These are phyloP conservation scores for Trebouxiophyceae sp. DNA, from an alignment of 163 green algal genomes.

Conservation along the genomic window DNA sequence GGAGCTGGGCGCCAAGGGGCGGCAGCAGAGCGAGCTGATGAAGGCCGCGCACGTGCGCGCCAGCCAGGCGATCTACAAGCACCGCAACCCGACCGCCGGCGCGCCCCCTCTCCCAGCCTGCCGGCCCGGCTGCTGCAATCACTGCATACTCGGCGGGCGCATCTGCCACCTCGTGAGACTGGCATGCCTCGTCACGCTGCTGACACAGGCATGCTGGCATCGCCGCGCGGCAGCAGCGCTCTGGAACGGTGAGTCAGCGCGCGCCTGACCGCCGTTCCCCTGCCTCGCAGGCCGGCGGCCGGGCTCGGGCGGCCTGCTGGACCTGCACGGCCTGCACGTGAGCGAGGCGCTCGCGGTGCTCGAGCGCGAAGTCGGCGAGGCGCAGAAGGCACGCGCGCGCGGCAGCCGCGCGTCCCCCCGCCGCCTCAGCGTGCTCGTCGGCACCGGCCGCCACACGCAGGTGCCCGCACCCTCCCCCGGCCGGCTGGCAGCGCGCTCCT, in stretches of 20 bases:
- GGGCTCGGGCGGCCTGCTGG: slow-evolving; percentile 32
- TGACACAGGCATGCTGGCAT: not conserved
- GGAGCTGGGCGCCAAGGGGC: slow-evolving; percentile 61
- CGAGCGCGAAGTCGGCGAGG: too few relatives aligned
- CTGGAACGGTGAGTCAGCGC: not conserved
- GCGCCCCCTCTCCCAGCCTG: slow-evolving; percentile 4
- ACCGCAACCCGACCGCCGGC: slow-evolving; percentile 30
- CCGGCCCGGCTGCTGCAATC: too few relatives aligned
- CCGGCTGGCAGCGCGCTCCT: too few relatives aligned
- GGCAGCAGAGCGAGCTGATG: slow-evolving; percentile 57
- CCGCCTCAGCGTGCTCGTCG: too few relatives aligned
- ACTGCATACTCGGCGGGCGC: too few relatives aligned
- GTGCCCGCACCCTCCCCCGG: too few relatives aligned
- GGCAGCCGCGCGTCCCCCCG: too few relatives aligned
- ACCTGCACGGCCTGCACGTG: slow-evolving; percentile 84
- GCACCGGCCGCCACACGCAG: slow-evolving; percentile 72
- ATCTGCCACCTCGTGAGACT: too few relatives aligned
- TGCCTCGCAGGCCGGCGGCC: not conserved
- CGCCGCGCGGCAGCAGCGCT: not conserved
- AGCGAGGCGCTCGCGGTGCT: slow-evolving; percentile 60
- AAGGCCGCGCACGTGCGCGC: slow-evolving; percentile 47
- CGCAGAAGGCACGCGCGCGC: too few relatives aligned
- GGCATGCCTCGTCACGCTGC: not conserved
- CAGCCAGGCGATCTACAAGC: slow-evolving; percentile 37
- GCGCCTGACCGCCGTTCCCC: not conserved